Percentiles rank a stretch among this genome's conserved stretches.
These are phyloP conservation scores for Chlorella sp. DNA, from an alignment of 139 green algal genomes.

Conservation along the genomic window DNA sequence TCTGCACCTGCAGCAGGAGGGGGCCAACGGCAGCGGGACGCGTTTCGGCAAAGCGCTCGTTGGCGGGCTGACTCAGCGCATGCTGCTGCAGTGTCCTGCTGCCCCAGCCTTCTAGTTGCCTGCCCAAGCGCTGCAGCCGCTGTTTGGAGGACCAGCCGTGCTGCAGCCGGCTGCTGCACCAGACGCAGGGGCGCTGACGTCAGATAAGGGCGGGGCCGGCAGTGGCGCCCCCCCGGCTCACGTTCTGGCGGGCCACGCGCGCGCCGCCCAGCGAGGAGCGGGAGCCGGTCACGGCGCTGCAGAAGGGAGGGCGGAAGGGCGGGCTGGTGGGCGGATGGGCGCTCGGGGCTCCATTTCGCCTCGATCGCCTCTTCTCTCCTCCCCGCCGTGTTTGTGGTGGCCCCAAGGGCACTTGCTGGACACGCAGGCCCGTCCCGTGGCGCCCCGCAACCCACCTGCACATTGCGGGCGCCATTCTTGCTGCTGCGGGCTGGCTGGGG, in stretches of 20 bases:
- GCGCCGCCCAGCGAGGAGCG: conserved; percentile 10
- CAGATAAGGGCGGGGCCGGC: too few species aligned
- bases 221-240: conserved; percentile 6
- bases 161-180: too few species aligned
- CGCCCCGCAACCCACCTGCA: too few species aligned
- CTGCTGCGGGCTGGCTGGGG: not conserved
- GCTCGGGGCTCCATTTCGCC: too few species aligned
- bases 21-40: not conserved
- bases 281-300: conserved; percentile 30
- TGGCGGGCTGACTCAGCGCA: too few species aligned
- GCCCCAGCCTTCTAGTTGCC: too few species aligned
- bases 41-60: too few species aligned
- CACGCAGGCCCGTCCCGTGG: not conserved
- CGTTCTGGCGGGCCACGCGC: conserved; percentile 22
- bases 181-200: too few species aligned
- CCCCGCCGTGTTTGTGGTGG: not conserved
- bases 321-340: not conserved
- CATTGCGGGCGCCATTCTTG: not conserved
- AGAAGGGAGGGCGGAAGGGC: not conserved
- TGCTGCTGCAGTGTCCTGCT: too few species aligned
- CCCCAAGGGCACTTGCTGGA: not conserved
- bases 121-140: too few species aligned
- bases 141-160: too few species aligned
- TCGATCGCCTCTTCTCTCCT: too few species aligned
- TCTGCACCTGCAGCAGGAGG: conserved; percentile 22